A percentile compares a stretch with the other conserved stretches of the same genome.
Evolutionary conservation across 140 eudicot species (phyloP).

Genomic region (Ambrosia hybrid): DNA sequence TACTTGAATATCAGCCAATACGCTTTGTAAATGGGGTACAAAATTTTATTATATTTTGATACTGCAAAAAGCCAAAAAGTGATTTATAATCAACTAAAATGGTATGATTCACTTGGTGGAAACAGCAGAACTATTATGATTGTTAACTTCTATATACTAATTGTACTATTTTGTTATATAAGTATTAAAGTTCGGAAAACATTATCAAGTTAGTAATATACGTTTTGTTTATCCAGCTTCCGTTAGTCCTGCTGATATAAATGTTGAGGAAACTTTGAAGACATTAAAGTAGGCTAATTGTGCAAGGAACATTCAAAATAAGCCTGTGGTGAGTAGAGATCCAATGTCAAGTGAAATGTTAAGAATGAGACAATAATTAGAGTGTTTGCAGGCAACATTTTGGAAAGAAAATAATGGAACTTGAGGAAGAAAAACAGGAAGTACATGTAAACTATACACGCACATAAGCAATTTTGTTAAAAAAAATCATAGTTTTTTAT

Average conservation of each 20-base stretch:
- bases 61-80: not conserved
- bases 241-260: constrained; percentile 97
- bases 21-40: too few relatives aligned
- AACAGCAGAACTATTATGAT: constrained; percentile 99
- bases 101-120: constrained; percentile 97
- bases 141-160: constrained; percentile 44
- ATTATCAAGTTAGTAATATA: not conserved
- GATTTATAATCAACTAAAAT: constrained; percentile 6
- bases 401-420: constrained; percentile 91
- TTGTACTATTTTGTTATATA: not conserved
- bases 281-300: constrained; percentile 97
- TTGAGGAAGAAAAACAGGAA: constrained; percentile 89
- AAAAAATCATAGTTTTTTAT: not conserved
- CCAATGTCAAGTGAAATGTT: constrained; percentile 95
- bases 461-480: too few relatives aligned
- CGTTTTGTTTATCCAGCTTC: constrained; percentile 56
- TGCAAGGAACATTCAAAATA: constrained; percentile 94
- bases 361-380: constrained; percentile 93
- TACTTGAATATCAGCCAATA: too few relatives aligned
- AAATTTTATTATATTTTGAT: too few relatives aligned
- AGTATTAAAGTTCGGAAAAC: not conserved
- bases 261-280: constrained; percentile 96
- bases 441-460: constrained; percentile 58
- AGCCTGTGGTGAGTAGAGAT: constrained; percentile 96
- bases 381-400: constrained; percentile 96